Conservation (phyloP, 2,329 filamentous ascomycete species). For the Zalaria sp. region DNA sequence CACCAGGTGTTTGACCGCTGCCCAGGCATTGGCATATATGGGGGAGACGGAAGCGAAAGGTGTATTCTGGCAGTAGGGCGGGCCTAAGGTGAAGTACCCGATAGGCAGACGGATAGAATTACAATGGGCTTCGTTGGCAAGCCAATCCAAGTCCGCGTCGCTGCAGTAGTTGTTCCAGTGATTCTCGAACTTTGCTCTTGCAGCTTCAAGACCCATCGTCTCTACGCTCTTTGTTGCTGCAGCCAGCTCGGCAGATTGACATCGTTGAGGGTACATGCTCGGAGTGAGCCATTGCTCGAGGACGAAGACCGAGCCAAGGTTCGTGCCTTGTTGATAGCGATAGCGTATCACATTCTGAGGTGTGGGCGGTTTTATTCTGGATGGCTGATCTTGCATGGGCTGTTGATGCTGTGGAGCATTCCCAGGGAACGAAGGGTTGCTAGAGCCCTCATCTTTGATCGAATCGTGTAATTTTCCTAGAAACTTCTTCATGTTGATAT, state of each 20-base stretch:
- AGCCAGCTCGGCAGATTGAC: constrained; percentile 37
- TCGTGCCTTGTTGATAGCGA: constrained; percentile 45
- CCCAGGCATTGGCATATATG: constrained; percentile 42
- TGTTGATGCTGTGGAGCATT: constrained; percentile 9
- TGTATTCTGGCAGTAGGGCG: constrained; percentile 34
- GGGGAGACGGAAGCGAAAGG: constrained; percentile 34
- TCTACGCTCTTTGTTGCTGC: constrained; percentile 35
- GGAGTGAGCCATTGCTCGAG: constrained; percentile 43
- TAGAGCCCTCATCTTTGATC: constrained; percentile 12
- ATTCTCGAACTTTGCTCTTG: constrained; percentile 36
- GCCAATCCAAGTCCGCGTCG: constrained; percentile 38
- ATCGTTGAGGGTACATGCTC: constrained; percentile 32
- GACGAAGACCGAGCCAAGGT: constrained; percentile 46
- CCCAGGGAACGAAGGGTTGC: constrained; percentile 1
- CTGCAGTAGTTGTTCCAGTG: constrained; percentile 39
- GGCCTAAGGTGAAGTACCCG: constrained; percentile 43
- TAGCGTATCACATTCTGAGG: constrained; percentile 34
- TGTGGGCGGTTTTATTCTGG: constrained; percentile 23
- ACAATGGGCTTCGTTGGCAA: constrained; percentile 37
- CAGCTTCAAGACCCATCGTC: constrained; percentile 31
- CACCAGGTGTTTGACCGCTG: constrained; percentile 33
- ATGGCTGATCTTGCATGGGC: constrained; percentile 11
- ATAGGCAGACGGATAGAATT: constrained; percentile 45
- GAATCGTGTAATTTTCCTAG: constrained; percentile 21
- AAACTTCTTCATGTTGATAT: constrained; percentile 21